Percentiles rank a stretch among this genome's conserved stretches.
Evolutionary conservation across 1,284 basidiomycete genomes (phyloP).

Genomic region (Schizophyllum amplum): DNA sequence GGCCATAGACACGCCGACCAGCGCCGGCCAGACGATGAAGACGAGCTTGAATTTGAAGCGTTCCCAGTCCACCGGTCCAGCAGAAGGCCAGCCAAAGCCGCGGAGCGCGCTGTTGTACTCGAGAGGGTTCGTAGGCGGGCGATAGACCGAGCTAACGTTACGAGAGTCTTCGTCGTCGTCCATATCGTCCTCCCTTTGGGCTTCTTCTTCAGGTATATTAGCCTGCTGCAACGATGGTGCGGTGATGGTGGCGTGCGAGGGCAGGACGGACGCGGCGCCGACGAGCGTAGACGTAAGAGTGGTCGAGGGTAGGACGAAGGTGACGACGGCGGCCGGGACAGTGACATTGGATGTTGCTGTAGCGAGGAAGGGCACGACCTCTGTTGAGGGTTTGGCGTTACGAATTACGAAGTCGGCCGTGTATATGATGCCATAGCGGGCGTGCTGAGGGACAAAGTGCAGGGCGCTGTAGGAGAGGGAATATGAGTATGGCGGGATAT

Average conservation of each 20-base stretch:
- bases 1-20: slow-evolving; percentile 46
- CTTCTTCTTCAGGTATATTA: background rate
- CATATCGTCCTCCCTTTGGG: background rate
- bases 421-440: slow-evolving; percentile 12
- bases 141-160: background rate
- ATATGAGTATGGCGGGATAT: background rate
- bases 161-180: background rate
- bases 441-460: slow-evolving; percentile 12
- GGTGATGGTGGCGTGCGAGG: background rate
- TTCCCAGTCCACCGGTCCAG: background rate
- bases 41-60: slow-evolving; percentile 31
- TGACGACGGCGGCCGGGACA: background rate
- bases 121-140: background rate
- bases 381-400: no score
- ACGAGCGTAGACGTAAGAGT: background rate
- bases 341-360: background rate
- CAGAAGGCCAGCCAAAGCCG: background rate
- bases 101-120: background rate
- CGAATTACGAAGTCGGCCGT: slow-evolving; percentile 18
- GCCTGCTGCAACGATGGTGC: background rate
- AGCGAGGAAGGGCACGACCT: background rate
- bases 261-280: background rate
- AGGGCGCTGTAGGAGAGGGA: slow-evolving; percentile 10
- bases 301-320: background rate
- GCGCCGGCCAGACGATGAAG: slow-evolving; percentile 49